Conservation (phyloP, 2,329 filamentous ascomycete species). For the Neodidymelliopsis sp. region DNA sequence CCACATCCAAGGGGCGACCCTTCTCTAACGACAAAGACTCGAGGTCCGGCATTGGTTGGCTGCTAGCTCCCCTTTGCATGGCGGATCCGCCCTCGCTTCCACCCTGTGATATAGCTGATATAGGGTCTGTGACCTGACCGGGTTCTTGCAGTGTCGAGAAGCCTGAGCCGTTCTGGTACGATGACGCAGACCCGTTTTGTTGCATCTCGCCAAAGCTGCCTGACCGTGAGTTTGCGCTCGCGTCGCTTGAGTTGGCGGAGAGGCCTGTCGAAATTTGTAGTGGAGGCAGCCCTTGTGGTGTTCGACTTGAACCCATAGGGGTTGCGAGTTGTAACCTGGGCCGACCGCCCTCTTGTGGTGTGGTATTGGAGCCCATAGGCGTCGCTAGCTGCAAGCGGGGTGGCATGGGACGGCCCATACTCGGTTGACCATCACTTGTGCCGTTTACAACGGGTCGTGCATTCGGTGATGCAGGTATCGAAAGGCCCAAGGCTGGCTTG, state of each 20-base stretch:
- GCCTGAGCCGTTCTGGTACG: constrained; percentile 77
- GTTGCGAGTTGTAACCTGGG: constrained; percentile 90
- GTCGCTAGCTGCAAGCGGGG: constrained; percentile 87
- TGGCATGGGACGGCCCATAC: constrained; percentile 63
- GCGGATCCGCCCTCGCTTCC: constrained; percentile 70
- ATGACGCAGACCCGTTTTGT: constrained; percentile 85
- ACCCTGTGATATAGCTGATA: constrained; percentile 85
- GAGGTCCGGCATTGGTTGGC: constrained; percentile 77
- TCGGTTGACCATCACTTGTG: constrained; percentile 50
- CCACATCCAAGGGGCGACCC: constrained; percentile 84
- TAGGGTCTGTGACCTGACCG: constrained; percentile 77
- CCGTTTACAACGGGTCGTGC: constrained; percentile 77
- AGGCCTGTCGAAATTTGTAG: constrained; percentile 60
- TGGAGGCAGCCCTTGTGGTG: constrained; percentile 69
- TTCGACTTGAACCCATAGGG: constrained; percentile 80
- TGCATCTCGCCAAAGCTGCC: constrained; percentile 85
- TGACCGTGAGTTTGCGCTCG: constrained; percentile 80
- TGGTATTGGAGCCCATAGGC: constrained; percentile 80
- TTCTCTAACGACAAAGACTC: constrained; percentile 84
- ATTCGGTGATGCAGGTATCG: constrained; percentile 87
- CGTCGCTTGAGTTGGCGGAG: constrained; percentile 80
- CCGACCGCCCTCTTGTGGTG: constrained; percentile 72
- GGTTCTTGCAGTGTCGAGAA: constrained; percentile 73
- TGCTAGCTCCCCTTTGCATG: constrained; percentile 85
- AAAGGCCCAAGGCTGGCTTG: constrained; percentile 81